phyloP scores from a whole-genome alignment of 371 early-diverging fungal genomes.

The Zychaea mexicana region DNA sequence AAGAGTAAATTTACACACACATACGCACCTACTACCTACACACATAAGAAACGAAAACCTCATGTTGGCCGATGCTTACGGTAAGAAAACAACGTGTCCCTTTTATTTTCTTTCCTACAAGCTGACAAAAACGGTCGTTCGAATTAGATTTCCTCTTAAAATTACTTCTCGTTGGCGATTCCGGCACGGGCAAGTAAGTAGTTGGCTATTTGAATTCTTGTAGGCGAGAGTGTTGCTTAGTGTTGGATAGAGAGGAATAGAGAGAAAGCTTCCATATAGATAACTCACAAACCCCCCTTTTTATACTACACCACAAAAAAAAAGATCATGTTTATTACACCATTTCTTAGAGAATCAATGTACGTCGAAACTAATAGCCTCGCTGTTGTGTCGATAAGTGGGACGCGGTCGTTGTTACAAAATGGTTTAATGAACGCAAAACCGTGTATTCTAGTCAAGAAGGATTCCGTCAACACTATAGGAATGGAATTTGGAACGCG shows the following conservation, averaged over 20 bases:
- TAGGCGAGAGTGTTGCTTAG: too few species aligned
- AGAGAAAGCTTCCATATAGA: neutral
- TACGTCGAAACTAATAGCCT: slow-evolving; percentile 20
- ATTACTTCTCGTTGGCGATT: slow-evolving; percentile 64
- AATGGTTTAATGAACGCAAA: too few species aligned
- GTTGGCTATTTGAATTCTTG: neutral
- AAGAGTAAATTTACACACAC: neutral
- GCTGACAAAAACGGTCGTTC: neutral
- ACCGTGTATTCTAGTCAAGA: slow-evolving; percentile 66
- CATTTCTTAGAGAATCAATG: slow-evolving; percentile 71
- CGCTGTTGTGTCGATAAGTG: too few species aligned
- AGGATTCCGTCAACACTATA: slow-evolving; percentile 67
- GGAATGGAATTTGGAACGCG: slow-evolving; percentile 74
- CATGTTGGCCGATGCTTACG: slow-evolving; percentile 55
- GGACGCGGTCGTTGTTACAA: too few species aligned
- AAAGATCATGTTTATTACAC: slow-evolving; percentile 66
- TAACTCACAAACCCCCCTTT: slow-evolving; percentile 5
- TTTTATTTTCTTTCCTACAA: neutral
- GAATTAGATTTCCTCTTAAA: slow-evolving; percentile 58
- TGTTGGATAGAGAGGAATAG: neutral
- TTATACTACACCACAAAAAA: too few species aligned
- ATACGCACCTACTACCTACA: too few species aligned
- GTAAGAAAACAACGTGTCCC: slow-evolving; percentile 13
- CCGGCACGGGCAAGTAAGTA: slow-evolving; percentile 67
- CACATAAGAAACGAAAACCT: too few species aligned